These are phyloP conservation scores for Paraglomus occultum DNA, from an alignment of 192 early-diverging fungal species.

Conservation along the genomic window DNA sequence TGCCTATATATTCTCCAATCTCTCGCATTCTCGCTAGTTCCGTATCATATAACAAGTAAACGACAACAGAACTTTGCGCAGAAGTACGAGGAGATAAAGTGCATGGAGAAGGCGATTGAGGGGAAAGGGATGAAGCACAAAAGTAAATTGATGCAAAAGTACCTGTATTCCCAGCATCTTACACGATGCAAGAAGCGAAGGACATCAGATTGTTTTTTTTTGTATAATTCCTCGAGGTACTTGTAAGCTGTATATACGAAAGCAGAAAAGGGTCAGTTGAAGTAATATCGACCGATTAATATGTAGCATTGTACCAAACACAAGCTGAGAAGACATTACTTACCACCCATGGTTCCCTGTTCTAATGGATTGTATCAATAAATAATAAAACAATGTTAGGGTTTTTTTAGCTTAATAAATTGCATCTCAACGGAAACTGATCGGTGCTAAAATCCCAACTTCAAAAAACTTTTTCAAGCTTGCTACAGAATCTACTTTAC, in stretches of 20 bases:
- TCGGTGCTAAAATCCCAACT: too few relatives aligned
- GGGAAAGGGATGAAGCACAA: background rate
- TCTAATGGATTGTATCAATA: too few relatives aligned
- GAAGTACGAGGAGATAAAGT: background rate
- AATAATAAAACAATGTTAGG: too few relatives aligned
- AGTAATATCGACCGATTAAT: background rate
- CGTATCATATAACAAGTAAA: constrained; percentile 12
- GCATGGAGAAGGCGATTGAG: constrained; percentile 2
- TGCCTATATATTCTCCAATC: background rate
- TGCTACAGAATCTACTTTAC: too few relatives aligned
- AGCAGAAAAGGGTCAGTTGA: background rate
- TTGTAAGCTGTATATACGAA: constrained; percentile 71
- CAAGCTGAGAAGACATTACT: too few relatives aligned
- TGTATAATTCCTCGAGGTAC: constrained; percentile 93
- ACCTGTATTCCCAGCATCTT: constrained; percentile 97
- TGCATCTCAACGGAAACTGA: too few relatives aligned
- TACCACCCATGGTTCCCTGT: too few relatives aligned
- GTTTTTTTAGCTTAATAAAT: too few relatives aligned
- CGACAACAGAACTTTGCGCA: background rate
- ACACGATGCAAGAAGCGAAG: constrained; percentile 98
- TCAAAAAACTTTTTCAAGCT: too few relatives aligned
- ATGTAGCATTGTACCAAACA: too few relatives aligned
- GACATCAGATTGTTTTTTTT: constrained; percentile 99
- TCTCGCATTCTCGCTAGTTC: background rate
- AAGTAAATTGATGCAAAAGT: constrained; percentile 22